A percentile compares a stretch with the other conserved stretches of the same genome.
These are phyloP conservation scores for Protomyces inundatus DNA, from an alignment of 1,139 yeast genomes.

Conservation along the genomic window DNA sequence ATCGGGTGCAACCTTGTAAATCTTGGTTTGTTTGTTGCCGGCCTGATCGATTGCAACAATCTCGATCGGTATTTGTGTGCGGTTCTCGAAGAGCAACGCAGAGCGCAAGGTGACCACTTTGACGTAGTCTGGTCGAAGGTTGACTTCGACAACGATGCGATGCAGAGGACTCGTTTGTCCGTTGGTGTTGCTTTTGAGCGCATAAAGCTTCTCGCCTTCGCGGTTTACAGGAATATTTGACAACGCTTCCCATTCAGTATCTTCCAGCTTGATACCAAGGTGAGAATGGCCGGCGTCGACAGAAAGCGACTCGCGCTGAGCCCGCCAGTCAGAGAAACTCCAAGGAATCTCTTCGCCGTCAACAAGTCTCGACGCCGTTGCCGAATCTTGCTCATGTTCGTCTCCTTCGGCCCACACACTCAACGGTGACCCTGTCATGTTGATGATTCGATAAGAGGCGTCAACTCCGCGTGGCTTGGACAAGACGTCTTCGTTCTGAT, in stretches of 20 bases:
- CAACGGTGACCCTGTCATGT: constrained; percentile 78
- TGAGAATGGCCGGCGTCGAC: constrained; percentile 18
- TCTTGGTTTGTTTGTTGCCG: constrained; percentile 32
- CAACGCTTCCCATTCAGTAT: constrained; percentile 53
- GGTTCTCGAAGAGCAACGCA: constrained; percentile 64
- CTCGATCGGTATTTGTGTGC: constrained; percentile 58
- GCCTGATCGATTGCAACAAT: constrained; percentile 42
- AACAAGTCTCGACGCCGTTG: constrained; percentile 42
- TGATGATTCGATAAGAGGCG: constrained; percentile 72
- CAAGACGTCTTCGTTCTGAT: constrained; percentile 53
- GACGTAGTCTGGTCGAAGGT: constrained; percentile 66
- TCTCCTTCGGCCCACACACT: constrained; percentile 66
- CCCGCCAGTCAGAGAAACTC: constrained; percentile 94
- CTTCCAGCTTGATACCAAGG: constrained; percentile 40
- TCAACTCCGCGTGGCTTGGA: constrained; percentile 69
- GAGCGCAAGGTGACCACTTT: constrained; percentile 73
- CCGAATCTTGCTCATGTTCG: constrained; percentile 33
- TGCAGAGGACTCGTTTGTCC: constrained; percentile 45
- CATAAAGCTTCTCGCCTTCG: constrained; percentile 77
- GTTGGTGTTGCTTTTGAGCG: constrained; percentile 43
- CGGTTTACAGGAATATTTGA: constrained; percentile 60
- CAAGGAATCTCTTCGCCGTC: constrained; percentile 61
- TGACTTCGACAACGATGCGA: constrained; percentile 66
- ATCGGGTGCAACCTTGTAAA: constrained; percentile 45
- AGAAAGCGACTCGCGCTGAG: constrained; percentile 57